These are phyloP conservation scores for Euphorbia pulcherrima DNA, from an alignment of 345 rosid species.

Conservation along the genomic window DNA sequence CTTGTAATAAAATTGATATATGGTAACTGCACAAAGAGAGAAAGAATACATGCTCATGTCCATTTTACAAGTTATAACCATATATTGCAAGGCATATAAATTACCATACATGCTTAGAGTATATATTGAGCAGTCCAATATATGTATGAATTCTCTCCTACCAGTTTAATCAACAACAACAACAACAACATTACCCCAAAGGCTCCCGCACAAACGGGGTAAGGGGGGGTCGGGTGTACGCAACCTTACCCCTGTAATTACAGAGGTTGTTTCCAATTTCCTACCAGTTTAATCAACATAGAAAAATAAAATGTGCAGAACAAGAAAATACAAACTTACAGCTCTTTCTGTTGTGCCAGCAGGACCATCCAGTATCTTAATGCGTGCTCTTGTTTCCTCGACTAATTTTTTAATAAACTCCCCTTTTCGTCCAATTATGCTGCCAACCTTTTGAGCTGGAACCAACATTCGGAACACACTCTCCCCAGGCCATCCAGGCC, in stretches of 20 bases:
- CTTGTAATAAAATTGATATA: too few species aligned
- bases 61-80: neutral
- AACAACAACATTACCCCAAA: too few species aligned
- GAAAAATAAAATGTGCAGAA: constrained; percentile 11
- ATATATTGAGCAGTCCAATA: neutral
- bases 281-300: too few species aligned
- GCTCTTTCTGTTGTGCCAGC: constrained; percentile 99
- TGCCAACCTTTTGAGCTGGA: constrained; percentile 96
- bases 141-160: too few species aligned
- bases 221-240: too few species aligned
- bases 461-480: constrained; percentile 96
- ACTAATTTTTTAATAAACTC: constrained; percentile 94
- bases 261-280: too few species aligned
- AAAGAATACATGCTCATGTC: neutral
- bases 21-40: too few species aligned
- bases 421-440: constrained; percentile 97
- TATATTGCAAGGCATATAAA: neutral
- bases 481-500: constrained; percentile 99
- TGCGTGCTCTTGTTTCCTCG: constrained; percentile 96
- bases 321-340: constrained; percentile 54
- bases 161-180: too few species aligned
- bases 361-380: constrained; percentile 98
- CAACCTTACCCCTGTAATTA: too few species aligned
- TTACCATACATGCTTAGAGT: neutral
- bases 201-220: too few species aligned